Conservation (phyloP, 78 protist species). For the Polysphondylium violaceum region DNA sequence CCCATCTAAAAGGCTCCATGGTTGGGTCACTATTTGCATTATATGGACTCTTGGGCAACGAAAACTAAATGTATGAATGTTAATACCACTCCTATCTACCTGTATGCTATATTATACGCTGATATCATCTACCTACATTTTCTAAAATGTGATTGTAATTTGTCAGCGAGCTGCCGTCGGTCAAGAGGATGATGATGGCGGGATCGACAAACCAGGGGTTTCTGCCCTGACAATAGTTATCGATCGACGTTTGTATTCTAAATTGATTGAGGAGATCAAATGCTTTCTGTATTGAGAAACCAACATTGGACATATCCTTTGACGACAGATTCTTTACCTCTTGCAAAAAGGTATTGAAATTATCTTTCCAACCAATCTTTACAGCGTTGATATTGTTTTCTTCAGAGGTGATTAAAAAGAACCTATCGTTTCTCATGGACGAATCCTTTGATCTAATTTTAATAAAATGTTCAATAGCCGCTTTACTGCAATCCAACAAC, state of each 20-base stretch:
- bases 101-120: neutral
- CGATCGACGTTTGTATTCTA: conserved; percentile 36
- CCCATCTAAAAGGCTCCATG: conserved; percentile 82
- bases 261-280: conserved; percentile 76
- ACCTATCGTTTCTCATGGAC: conserved; percentile 49
- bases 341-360: conserved; percentile 30
- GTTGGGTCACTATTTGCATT: conserved; percentile 36
- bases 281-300: conserved; percentile 17
- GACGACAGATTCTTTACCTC: conserved; percentile 66
- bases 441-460: conserved; percentile 65
- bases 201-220: conserved; percentile 70
- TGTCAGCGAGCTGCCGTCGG: conserved; percentile 76
- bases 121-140: neutral
- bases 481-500: conserved; percentile 77
- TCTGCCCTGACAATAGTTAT: conserved; percentile 81
- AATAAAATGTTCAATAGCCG: conserved; percentile 79
- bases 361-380: conserved; percentile 49
- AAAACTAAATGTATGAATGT: neutral
- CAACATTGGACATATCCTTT: conserved; percentile 58
- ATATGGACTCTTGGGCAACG: conserved; percentile 3
- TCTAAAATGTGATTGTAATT: conserved; percentile 8
- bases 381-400: conserved; percentile 6
- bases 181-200: conserved; percentile 30
- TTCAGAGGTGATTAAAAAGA: conserved; percentile 68
- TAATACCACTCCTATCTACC: neutral